A percentile compares a stretch with the other conserved stretches of the same genome.
phyloP scores from a whole-genome alignment of 2,329 filamentous ascomycete genomes.

The Curvularia sp. region DNA sequence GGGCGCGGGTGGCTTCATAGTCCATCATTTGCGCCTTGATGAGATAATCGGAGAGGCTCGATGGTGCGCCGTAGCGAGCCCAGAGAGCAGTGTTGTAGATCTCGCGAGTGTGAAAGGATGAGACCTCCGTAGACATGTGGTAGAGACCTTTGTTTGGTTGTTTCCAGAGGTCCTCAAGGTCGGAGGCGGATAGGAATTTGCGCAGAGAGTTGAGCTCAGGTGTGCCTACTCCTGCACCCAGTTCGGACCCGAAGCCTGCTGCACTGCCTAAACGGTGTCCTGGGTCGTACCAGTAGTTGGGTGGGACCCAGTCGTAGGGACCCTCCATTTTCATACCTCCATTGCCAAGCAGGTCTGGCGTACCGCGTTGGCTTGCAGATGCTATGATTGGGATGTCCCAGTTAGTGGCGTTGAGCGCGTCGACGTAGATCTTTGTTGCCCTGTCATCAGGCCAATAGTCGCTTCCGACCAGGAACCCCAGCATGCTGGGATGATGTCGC shows the following conservation, averaged over 20 bases:
- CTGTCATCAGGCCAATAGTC: constrained; percentile 69
- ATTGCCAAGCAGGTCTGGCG: constrained; percentile 59
- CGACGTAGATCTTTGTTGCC: constrained; percentile 62
- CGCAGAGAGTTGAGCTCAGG: constrained; percentile 63
- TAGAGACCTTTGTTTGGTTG: constrained; percentile 60
- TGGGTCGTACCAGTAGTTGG: constrained; percentile 68
- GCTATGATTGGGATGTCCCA: constrained; percentile 66
- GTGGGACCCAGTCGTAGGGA: constrained; percentile 71
- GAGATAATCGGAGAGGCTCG: constrained; percentile 64
- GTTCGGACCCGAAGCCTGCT: constrained; percentile 69
- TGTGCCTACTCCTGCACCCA: constrained; percentile 68
- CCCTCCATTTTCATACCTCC: constrained; percentile 71
- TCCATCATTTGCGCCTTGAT: constrained; percentile 67
- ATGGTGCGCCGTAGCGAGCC: constrained; percentile 60
- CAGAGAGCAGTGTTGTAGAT: constrained; percentile 66
- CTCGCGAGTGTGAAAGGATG: constrained; percentile 62
- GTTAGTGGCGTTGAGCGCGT: constrained; percentile 58
- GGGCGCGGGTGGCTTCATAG: constrained; percentile 67
- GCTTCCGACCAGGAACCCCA: constrained; percentile 66
- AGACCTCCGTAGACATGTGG: constrained; percentile 66
- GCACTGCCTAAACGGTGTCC: constrained; percentile 61
- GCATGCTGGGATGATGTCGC: constrained; percentile 65
- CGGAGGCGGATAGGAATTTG: constrained; percentile 60
- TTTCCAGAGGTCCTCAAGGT: constrained; percentile 65
- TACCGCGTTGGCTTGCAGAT: constrained; percentile 64